Evolutionary conservation across 805 yeast species (phyloP).

Genomic region (Ogataea salicorniae): DNA sequence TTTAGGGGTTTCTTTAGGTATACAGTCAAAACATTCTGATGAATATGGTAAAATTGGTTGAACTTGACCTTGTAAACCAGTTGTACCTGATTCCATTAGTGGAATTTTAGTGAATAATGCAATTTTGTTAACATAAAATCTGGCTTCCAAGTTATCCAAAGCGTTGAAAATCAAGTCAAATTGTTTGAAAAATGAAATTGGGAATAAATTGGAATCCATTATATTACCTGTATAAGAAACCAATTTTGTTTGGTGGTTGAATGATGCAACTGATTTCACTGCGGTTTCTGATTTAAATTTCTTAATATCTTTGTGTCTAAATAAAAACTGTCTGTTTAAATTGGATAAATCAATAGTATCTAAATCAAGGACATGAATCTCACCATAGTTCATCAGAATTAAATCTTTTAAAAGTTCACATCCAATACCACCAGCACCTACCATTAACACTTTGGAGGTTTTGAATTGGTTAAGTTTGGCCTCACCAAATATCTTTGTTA

Average conservation of each 20-base stretch:
- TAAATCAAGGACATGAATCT: slow-evolving; percentile 86
- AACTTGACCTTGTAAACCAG: slow-evolving; percentile 91
- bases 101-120: slow-evolving; percentile 71
- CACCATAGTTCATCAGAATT: slow-evolving; percentile 75
- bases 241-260: slow-evolving; percentile 61
- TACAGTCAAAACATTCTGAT: slow-evolving; percentile 93
- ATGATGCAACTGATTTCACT: slow-evolving; percentile 68
- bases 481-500: slow-evolving; percentile 41
- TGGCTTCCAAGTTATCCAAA: slow-evolving; percentile 86
- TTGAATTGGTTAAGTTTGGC: slow-evolving; percentile 27
- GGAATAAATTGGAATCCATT: slow-evolving; percentile 68
- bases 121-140: slow-evolving; percentile 82
- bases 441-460: slow-evolving; percentile 62
- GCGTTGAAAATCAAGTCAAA: slow-evolving; percentile 87
- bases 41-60: slow-evolving; percentile 81
- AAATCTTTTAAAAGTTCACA: slow-evolving; percentile 84
- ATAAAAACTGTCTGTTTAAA: slow-evolving; percentile 87
- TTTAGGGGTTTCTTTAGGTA: slow-evolving; percentile 80
- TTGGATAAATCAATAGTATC: slow-evolving; percentile 94
- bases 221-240: slow-evolving; percentile 84
- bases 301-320: slow-evolving; percentile 85
- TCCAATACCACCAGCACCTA: slow-evolving; percentile 97
- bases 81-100: slow-evolving; percentile 89
- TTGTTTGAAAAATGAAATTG: slow-evolving; percentile 69
- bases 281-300: slow-evolving; percentile 85